Evolutionary conservation across 768 basidiomycete genomes (phyloP), one percentile per base, ranked within the genome.

Genomic region (Zangia roseola): DNA sequence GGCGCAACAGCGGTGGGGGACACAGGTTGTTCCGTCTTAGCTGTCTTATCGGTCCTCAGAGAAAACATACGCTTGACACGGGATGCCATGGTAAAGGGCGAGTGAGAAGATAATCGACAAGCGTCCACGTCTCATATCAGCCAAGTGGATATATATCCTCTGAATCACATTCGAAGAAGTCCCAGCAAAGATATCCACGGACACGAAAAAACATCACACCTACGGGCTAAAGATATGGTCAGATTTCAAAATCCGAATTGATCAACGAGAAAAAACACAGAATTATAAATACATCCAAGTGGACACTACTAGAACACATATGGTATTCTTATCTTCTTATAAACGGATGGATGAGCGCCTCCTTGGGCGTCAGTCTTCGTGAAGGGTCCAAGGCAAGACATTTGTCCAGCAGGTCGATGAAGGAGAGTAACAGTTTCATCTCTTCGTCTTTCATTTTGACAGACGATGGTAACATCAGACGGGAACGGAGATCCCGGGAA

Each of bases 331-430:
- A 77, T 46, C 82, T 80, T 43, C 88, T 76, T 47, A 97, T 82
- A 69, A 95, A 97, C 0, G 91, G 83, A 69, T 97, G 94, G 9
- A 78, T 69, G 34, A 97, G 75, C 5, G 91, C 94, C 62, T 97
- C 95, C 61, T 86, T 83, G 2, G 94, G 94, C n/a, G 83, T 84
- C 26, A 97, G 82, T 60, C 95, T 73, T 64, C 91, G 83, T 35
- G 82, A 76, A 2, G 94, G 89, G 64, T 98, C 95, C 14, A 99
- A 76, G 19, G 81, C 74, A 23, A 97, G 75, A 65, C 94, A 95
- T 70, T 87, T 94, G 62, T 98, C 94, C 49, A 99, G 68, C 38
- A 98, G 68, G 65, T 98, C 94, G 41, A 95, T 79, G 61, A 99
- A 97, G 6, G 83, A 80, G 20, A 76, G 62, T 10, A 97, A 55